Conservation (phyloP, 1,139 yeast species). For the Blastobotrys serpentis region DNA sequence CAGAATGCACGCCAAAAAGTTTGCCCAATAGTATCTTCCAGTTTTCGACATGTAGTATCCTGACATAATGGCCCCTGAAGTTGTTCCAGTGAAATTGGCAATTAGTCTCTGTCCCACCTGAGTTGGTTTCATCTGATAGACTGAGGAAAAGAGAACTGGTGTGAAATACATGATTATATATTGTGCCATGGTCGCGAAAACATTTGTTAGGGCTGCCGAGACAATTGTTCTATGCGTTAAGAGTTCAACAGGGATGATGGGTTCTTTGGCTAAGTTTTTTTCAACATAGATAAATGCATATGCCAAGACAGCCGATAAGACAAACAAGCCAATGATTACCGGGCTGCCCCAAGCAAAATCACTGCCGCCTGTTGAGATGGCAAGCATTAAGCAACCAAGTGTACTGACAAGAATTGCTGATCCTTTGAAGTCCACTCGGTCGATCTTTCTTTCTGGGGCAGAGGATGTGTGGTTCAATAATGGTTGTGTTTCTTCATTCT, state of each 20-base stretch:
- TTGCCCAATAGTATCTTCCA: constrained; percentile 60
- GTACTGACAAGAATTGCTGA: constrained; percentile 57
- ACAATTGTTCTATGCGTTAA: constrained; percentile 57
- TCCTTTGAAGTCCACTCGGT: constrained; percentile 70
- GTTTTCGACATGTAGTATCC: constrained; percentile 67
- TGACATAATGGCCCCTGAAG: constrained; percentile 64
- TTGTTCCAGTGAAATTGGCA: constrained; percentile 65
- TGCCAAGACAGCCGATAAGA: constrained; percentile 33
- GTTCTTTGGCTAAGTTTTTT: constrained; percentile 55
- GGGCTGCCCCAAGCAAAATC: constrained; percentile 42
- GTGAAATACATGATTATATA: constrained; percentile 58
- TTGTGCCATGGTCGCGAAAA: constrained; percentile 59
- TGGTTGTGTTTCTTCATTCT: constrained; percentile 2
- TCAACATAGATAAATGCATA: constrained; percentile 52
- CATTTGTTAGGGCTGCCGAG: constrained; percentile 64
- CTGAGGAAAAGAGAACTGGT: constrained; percentile 63
- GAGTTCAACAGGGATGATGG: constrained; percentile 61
- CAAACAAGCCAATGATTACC: constrained; percentile 37
- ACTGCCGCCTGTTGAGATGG: constrained; percentile 68
- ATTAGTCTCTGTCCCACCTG: constrained; percentile 61
- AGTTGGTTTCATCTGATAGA: constrained; percentile 53
- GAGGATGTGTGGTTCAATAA: not conserved
- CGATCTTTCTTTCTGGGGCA: not conserved
- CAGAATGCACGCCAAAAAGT: constrained; percentile 46
- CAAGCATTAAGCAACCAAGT: constrained; percentile 53